Evolutionary conservation across 768 basidiomycete genomes (phyloP).

Genomic region (Amanita exitialis): DNA sequence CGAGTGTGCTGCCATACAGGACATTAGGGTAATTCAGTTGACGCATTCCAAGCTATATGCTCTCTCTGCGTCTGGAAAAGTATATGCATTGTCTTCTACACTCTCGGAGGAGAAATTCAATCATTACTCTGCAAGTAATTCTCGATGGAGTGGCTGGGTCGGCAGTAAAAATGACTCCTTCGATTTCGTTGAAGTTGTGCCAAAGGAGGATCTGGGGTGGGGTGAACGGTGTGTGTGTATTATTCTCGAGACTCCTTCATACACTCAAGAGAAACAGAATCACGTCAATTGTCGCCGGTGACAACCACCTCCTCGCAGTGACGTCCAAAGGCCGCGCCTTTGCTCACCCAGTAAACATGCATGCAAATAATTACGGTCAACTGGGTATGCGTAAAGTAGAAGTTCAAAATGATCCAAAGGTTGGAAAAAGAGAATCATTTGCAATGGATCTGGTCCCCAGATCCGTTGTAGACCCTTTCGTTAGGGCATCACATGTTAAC

Average conservation of each 20-base stretch:
- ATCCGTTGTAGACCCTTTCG: slow-evolving; percentile 39
- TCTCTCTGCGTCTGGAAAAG: slow-evolving; percentile 63
- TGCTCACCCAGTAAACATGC: slow-evolving; percentile 61
- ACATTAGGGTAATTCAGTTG: slow-evolving; percentile 54
- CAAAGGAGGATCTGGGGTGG: slow-evolving; percentile 43
- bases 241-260: background rate
- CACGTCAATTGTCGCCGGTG: slow-evolving; percentile 62
- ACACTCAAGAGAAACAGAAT: slow-evolving; percentile 35
- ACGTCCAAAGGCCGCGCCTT: slow-evolving; percentile 72
- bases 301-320: slow-evolving; percentile 61
- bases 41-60: slow-evolving; percentile 62
- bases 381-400: slow-evolving; percentile 67
- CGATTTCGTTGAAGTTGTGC: slow-evolving; percentile 52
- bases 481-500: slow-evolving; percentile 29
- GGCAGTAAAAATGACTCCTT: slow-evolving; percentile 40
- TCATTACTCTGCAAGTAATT: slow-evolving; percentile 29
- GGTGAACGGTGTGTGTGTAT: slow-evolving; percentile 50
- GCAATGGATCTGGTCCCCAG: slow-evolving; percentile 49
- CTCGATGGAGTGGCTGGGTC: slow-evolving; percentile 56
- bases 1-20: slow-evolving; percentile 28
- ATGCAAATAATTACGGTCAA: slow-evolving; percentile 76
- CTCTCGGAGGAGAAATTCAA: slow-evolving; percentile 33
- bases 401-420: slow-evolving; percentile 27
- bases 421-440: slow-evolving; percentile 17
- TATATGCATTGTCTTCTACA: slow-evolving; percentile 59